These are phyloP conservation scores for Acer saccharum DNA, from an alignment of 345 rosid species.

Conservation along the genomic window DNA sequence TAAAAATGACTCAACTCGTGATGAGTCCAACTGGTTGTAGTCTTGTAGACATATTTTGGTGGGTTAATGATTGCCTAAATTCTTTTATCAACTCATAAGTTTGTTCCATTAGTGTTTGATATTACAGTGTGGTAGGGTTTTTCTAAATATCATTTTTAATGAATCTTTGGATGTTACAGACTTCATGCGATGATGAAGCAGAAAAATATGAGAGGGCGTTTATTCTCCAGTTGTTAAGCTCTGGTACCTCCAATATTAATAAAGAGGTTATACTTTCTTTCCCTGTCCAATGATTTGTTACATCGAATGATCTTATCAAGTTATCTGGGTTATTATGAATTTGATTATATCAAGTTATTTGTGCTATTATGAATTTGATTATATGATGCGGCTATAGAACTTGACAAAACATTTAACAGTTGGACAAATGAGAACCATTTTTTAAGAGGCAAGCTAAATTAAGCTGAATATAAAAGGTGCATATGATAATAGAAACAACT, in stretches of 20 bases:
- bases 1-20: no score
- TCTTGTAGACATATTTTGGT: no score
- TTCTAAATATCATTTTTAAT: constrained; percentile 16
- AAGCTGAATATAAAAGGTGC: not conserved
- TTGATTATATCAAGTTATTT: not conserved
- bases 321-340: not conserved
- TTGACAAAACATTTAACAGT: not conserved
- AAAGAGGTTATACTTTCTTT: constrained; percentile 58
- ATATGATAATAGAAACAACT: constrained; percentile 6
- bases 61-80: no score
- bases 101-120: not conserved
- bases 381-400: not conserved
- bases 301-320: constrained; percentile 1
- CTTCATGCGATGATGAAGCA: constrained; percentile 68
- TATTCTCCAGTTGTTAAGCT: constrained; percentile 69
- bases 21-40: no score
- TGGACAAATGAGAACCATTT: not conserved
- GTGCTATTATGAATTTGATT: not conserved
- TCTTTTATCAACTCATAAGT: no score
- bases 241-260: constrained; percentile 40
- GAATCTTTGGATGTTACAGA: constrained; percentile 44
- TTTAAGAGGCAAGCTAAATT: not conserved
- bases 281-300: constrained; percentile 2
- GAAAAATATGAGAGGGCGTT: constrained; percentile 86
- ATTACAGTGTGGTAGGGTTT: constrained; percentile 3